Base-by-base conservation (phyloP, 805 yeast species). In the Kuraishia borneana region DNA sequence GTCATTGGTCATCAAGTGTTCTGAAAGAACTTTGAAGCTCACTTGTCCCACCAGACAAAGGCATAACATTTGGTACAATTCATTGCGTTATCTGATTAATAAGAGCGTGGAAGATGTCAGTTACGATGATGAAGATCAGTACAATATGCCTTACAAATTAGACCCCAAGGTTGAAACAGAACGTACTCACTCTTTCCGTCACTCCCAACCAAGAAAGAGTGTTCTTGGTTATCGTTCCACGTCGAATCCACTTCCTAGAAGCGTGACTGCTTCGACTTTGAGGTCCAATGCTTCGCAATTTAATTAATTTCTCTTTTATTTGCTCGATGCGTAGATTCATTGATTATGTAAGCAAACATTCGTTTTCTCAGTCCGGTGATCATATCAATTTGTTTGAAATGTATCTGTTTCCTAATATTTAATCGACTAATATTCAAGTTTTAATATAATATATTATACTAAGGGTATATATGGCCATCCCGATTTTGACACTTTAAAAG, bases 51-150 rank as follows among this genome's bases (percentile, higher is more conserved):
- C 85, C 1, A 70, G 92, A 49, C 79, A 77, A 42, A 73, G 95
- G 30, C 97, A 89, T 53, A 83, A 83, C 48, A 76, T 85, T 26
- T 89, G 98, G 98, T 79, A 68, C 53, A 80, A 83, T 47, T 83
- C 95, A 0, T 61, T 89, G 40, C 68, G 81, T 35, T 88, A 81
- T 50, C 57, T 88, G 58, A 59, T 85, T 26, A 78, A 38, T 36
- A 21, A 30, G 37, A 18, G 28, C 31, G 13, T 27, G 25, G 21
- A 31, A 33, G 27, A 28, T 16, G 26, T 20, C 12, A 17, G 21
- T n/a, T 26, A 29, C 17, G 30, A 28, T n/a, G 36, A 34, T 23
- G 32, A 29, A 18, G 19, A 33, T 18, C 34, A 25, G 30, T 23
- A 32, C 25, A 20, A 32, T 23, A 17, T 18, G 34, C 18, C 30